Conservation (phyloP, 257 asterid genomes). For the Nicotiana paniculata region DNA sequence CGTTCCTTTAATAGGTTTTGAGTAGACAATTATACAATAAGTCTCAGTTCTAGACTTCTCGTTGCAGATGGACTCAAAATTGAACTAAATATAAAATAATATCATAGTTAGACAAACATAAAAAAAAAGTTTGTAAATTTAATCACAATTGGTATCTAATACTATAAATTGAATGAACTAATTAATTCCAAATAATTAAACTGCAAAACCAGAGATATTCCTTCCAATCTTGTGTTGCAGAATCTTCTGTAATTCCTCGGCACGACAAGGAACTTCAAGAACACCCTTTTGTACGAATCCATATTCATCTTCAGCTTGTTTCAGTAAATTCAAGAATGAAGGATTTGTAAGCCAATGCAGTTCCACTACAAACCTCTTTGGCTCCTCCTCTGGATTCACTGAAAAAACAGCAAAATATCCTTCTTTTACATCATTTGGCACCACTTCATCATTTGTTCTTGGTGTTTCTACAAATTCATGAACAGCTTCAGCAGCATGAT, state of each 20-base stretch:
- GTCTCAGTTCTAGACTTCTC: neutral
- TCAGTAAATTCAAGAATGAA: conserved; percentile 19
- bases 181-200: too few species aligned
- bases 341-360: conserved; percentile 16
- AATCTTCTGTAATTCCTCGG: conserved; percentile 18
- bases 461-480: neutral
- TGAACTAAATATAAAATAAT: too few species aligned
- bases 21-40: too few species aligned
- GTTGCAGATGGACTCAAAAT: neutral
- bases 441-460: neutral
- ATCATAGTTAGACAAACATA: neutral
- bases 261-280: conserved; percentile 24
- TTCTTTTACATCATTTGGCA: conserved; percentile 10
- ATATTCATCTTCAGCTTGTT: conserved; percentile 28
- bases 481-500: neutral
- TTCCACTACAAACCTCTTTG: conserved; percentile 23
- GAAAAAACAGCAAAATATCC: neutral
- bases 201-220: neutral
- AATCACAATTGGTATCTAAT: neutral
- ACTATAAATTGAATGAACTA: too few species aligned
- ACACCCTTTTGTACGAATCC: conserved; percentile 22
- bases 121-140: neutral
- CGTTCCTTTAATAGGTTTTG: too few species aligned
- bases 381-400: neutral
- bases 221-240: too few species aligned